Evolutionary conservation across 2,329 filamentous ascomycete genomes (phyloP), one percentile per base, ranked within the genome.

Genomic region (Juglanconis juglandina): DNA sequence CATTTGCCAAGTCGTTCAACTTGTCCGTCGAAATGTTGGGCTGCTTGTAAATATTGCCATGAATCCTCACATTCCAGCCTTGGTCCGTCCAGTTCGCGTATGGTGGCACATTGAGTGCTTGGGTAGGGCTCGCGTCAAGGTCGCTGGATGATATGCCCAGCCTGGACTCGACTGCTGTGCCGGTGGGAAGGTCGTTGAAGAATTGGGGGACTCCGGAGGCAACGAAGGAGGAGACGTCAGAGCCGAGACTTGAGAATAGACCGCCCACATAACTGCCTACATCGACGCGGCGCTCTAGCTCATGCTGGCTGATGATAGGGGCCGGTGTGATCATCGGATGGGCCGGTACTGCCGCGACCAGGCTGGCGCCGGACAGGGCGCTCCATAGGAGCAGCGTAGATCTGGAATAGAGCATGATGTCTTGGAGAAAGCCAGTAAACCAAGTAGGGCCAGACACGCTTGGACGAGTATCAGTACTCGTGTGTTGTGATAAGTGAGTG

Each of bases 41-140:
- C 63, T 89, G 83, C 72, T 92, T 92, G 79, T 87, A 93, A n/a
- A 92, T 87, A 68, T 92, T 92, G 66, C 90, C 90, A 65, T 89
- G 90, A 64, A 92, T 84, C 34, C 89, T 82, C 3, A 92, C 80
- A 64, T 87, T 91, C 90, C 90, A 93, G 39, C 88, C 88, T 60
- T 85, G 74, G n/a, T 87, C 79, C 1, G 90, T 92, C 86, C 88
- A 93, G 65, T 93, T 93, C n/a, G 81, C 90, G 65, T 89, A 89
- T 10, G 78, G 82, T 74, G 88, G 88, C 8, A 92, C 70, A 64
- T 91, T 92, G 62, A 92, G 73, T 4, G 89, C 88, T 63, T 90
- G 81, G 0, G 88, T 91, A 0, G 89, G 89, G 59, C 81, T 76
- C 2, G 87, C 85, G 52, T 75, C 79, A 42, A 91, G 70, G 56